Evolutionary conservation across 2,329 filamentous ascomycete genomes (phyloP).

Genomic region (Albifimbria verrucaria): DNA sequence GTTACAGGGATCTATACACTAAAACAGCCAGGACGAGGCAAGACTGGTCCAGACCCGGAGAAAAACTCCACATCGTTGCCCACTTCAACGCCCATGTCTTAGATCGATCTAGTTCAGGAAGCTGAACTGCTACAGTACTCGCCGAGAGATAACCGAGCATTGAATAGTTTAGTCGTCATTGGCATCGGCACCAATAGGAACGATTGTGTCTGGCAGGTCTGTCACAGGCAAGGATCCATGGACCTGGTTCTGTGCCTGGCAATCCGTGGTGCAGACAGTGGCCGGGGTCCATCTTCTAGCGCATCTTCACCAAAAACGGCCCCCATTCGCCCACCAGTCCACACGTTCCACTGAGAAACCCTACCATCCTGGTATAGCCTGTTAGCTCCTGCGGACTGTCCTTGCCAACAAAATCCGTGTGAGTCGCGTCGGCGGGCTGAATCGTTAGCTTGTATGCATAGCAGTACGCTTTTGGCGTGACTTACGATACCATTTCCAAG

Average conservation of each 20-base stretch:
- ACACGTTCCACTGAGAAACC: constrained; percentile 3
- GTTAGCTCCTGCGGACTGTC: constrained; percentile 5
- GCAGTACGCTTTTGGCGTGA: not conserved
- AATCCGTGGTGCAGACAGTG: constrained; percentile 4
- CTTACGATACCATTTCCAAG: constrained; percentile 5
- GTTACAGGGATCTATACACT: too few relatives aligned
- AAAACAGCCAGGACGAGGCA: too few relatives aligned
- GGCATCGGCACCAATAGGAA: constrained; percentile 5
- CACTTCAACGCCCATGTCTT: too few relatives aligned
- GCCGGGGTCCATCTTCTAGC: constrained; percentile 3
- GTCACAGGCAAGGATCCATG: constrained; percentile 2
- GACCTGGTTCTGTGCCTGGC: constrained; percentile 4
- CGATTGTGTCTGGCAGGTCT: constrained; percentile 1
- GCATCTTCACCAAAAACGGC: constrained; percentile 5
- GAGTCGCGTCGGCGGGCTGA: constrained; percentile 1
- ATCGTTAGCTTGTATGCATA: not conserved
- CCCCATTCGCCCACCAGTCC: constrained; percentile 5
- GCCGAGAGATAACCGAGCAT: too few relatives aligned
- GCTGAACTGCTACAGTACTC: too few relatives aligned
- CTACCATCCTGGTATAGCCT: constrained; percentile 5
- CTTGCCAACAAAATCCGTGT: constrained; percentile 1
- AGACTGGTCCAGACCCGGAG: too few relatives aligned
- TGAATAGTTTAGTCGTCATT: not conserved
- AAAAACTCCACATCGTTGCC: too few relatives aligned
- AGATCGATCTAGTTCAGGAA: too few relatives aligned